Percentiles rank a stretch among this genome's conserved stretches.
Evolutionary conservation across 1,284 basidiomycete species (phyloP).

Genomic region (Pseudozyma hubeiensis): DNA sequence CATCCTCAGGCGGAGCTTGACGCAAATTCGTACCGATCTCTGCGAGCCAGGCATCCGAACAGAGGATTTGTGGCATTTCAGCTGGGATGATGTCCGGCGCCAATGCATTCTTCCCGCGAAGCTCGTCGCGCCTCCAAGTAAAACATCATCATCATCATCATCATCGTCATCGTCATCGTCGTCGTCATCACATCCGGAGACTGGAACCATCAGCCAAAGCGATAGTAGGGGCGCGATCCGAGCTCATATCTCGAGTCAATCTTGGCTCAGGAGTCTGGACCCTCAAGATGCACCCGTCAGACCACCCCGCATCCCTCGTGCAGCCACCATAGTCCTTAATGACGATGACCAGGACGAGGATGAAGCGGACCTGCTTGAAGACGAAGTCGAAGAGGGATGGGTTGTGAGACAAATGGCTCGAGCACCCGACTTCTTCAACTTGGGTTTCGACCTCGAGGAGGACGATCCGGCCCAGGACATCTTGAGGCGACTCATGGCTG

Average conservation of each 20-base stretch:
- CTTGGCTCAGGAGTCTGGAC: constrained; percentile 36
- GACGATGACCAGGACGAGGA: constrained; percentile 4
- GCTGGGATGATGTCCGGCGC: constrained; percentile 29
- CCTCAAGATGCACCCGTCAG: constrained; percentile 1
- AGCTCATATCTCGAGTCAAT: constrained; percentile 33
- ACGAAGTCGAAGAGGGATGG: constrained; percentile 23
- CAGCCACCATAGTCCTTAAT: neutral
- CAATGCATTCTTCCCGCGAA: neutral
- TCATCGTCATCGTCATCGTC: neutral
- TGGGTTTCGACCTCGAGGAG: constrained; percentile 34
- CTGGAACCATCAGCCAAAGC: neutral
- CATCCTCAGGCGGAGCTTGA: constrained; percentile 33
- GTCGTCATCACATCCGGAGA: neutral
- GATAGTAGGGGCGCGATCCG: neutral
- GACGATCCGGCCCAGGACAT: constrained; percentile 7
- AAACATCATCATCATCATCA: too few species aligned
- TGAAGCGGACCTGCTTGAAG: constrained; percentile 12
- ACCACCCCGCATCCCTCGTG: neutral
- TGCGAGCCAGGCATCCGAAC: constrained; percentile 46
- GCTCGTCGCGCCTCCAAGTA: neutral
- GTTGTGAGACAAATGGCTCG: constrained; percentile 15
- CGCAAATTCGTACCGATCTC: constrained; percentile 36
- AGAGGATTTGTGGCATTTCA: constrained; percentile 42
- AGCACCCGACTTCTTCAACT: constrained; percentile 32
- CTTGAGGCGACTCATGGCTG: constrained; percentile 12